phyloP scores from a whole-genome alignment of 352 stramenopile genomes.

The Phytophthora podocarpi region DNA sequence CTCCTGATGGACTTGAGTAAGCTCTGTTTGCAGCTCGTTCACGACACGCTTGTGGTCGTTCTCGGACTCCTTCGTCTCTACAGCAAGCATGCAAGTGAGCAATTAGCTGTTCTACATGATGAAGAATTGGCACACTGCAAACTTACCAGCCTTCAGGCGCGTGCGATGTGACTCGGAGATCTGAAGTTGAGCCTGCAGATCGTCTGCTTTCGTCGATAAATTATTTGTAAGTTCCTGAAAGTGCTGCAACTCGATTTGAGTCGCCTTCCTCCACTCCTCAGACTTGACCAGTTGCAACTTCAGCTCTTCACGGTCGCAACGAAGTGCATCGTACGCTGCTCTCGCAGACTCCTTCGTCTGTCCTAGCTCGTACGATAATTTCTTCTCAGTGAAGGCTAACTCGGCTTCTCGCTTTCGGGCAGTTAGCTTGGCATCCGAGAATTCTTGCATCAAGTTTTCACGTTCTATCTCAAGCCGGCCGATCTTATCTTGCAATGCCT shows the following conservation, averaged over 20 bases:
- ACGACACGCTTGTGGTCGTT: conserved; percentile 36
- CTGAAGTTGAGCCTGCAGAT: conserved; percentile 56
- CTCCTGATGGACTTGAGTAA: conserved; percentile 38
- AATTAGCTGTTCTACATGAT: not conserved
- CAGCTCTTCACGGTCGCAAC: conserved; percentile 63
- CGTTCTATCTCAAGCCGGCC: conserved; percentile 68
- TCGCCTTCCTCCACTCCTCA: conserved; percentile 50
- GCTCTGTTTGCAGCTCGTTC: conserved; percentile 38
- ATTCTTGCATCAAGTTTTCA: conserved; percentile 56
- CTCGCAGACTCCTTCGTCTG: conserved; percentile 72
- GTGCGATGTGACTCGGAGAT: conserved; percentile 47
- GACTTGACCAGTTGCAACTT: conserved; percentile 57
- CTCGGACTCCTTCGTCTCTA: conserved; percentile 50
- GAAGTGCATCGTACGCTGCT: conserved; percentile 67
- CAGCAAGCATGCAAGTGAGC: conserved; percentile 2
- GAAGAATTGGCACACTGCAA: too few relatives aligned
- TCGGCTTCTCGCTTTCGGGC: conserved; percentile 62
- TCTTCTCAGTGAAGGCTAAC: conserved; percentile 59
- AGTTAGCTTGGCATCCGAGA: conserved; percentile 62
- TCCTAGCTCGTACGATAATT: conserved; percentile 66
- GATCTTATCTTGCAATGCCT: conserved; percentile 85
- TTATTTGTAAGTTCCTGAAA: conserved; percentile 55
- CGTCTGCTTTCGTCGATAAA: conserved; percentile 57
- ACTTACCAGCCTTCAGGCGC: conserved; percentile 39
- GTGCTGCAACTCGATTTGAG: conserved; percentile 56